Conservation (phyloP, 768 basidiomycete genomes). For the Suillus plorans region DNA sequence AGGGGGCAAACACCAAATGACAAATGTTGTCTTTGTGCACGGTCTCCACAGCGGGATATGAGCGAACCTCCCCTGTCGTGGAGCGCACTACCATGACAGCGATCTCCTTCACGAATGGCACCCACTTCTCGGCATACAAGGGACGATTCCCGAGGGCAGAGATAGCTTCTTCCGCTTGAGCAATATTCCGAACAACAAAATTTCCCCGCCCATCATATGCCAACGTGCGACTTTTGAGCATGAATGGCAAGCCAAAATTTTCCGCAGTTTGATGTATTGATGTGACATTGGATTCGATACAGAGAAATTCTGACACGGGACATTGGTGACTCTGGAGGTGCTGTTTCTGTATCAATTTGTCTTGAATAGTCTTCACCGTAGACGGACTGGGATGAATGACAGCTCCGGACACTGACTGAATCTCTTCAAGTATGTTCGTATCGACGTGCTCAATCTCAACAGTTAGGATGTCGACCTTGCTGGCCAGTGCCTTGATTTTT, state of each 20-base stretch:
- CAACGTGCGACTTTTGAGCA: slow-evolving; percentile 94
- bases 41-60: slow-evolving; percentile 94
- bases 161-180: slow-evolving; percentile 52
- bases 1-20: slow-evolving; percentile 87
- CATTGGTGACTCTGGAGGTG: slow-evolving; percentile 51
- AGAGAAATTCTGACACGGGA: slow-evolving; percentile 58
- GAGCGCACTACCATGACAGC: slow-evolving; percentile 97
- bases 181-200: slow-evolving; percentile 61
- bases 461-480: slow-evolving; percentile 82
- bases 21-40: slow-evolving; percentile 93
- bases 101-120: slow-evolving; percentile 84
- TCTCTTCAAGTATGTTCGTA: slow-evolving; percentile 61
- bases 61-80: slow-evolving; percentile 64
- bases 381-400: slow-evolving; percentile 73
- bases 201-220: slow-evolving; percentile 98
- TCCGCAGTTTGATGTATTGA: slow-evolving; percentile 53
- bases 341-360: slow-evolving; percentile 65
- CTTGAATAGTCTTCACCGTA: slow-evolving; percentile 85
- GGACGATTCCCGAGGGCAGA: slow-evolving; percentile 60
- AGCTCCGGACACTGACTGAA: slow-evolving; percentile 30
- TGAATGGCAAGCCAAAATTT: slow-evolving; percentile 78
- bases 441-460: slow-evolving; percentile 98
- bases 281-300: slow-evolving; percentile 53
- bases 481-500: slow-evolving; percentile 78
- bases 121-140: slow-evolving; percentile 94